Base-by-base conservation (phyloP, 2,329 filamentous ascomycete genomes). In the Delphinella strobiligena region DNA sequence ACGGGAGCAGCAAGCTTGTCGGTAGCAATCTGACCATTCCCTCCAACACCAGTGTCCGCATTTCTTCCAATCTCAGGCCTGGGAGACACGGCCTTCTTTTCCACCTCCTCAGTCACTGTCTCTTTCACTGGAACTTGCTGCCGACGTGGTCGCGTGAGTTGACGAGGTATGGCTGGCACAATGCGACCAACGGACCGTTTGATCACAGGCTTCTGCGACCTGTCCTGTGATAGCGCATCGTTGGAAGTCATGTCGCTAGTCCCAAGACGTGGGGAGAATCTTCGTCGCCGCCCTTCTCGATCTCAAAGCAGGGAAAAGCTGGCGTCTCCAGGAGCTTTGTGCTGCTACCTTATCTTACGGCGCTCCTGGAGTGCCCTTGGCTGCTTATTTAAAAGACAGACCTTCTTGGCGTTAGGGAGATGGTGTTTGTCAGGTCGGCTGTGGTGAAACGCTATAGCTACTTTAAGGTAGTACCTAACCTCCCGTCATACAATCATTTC, bases 121-220 rank as follows among this genome's bases (percentile, higher is more conserved):
- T 35, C 38, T 40, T 40, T 24, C 27, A 32, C 19, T 22, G 22
- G 15, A 30, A 22, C 15, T 17, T 33, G 30, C 36, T 34, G 36
- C 36, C 37, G 36, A 34, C 39, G 39, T 30, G 39, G 30, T 27
- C 39, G 39, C 33, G 32, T 5, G n/a, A 41, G 34, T 34, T 37
- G 39, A 16, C 36, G 39, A 10, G 39, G 39, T 19, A 41, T 41
- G 29, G 34, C 39, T 36, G 39, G 39, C 34, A 41, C 39, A 34
- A 41, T 41, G 39, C 39, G 39, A 29, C 34, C 19, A 29, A 29
- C 11, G 29, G 10, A 5, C 30, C 15, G 30, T 14, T 5, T 16
- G 8, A n/a, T 14, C 30, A 29, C n/a, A 11, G 27, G 12, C 39
- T 41, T 41, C 2, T 27, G 22, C 22, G 22, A 27, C 22, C 12